Percentiles rank a stretch among this genome's conserved stretches.
Conservation (phyloP, 2,329 filamentous ascomycete genomes). For the Claviceps maximensis region DNA sequence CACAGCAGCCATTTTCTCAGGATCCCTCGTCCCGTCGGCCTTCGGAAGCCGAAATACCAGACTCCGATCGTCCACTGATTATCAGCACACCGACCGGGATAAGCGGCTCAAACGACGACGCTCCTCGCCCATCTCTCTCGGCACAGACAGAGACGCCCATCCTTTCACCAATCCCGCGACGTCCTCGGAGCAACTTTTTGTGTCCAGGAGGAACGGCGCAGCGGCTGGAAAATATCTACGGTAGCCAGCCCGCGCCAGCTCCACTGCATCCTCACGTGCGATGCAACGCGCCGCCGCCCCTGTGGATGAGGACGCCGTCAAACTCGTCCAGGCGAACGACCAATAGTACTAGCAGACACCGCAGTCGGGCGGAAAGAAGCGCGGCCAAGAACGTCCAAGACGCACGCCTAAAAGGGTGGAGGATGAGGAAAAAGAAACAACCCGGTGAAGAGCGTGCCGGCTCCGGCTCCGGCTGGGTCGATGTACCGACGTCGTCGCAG, state of each 20-base stretch:
- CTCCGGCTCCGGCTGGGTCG: constrained; percentile 40
- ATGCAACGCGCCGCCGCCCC: constrained; percentile 13
- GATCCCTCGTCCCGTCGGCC: not conserved
- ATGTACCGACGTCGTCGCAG: constrained; percentile 25
- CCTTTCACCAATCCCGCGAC: constrained; percentile 39
- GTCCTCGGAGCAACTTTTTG: constrained; percentile 26
- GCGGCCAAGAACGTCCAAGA: constrained; percentile 50
- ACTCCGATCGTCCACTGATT: constrained; percentile 41
- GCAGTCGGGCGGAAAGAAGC: constrained; percentile 44
- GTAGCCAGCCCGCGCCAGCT: constrained; percentile 14
- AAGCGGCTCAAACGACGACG: constrained; percentile 39
- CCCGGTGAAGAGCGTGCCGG: constrained; percentile 14
- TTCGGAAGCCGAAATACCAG: constrained; percentile 8
- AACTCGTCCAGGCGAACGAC: constrained; percentile 22
- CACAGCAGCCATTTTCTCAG: not conserved
- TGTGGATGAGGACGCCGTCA: constrained; percentile 24
- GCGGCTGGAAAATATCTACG: constrained; percentile 43
- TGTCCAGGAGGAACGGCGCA: constrained; percentile 33
- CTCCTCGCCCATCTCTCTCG: constrained; percentile 21
- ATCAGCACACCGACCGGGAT: constrained; percentile 47
- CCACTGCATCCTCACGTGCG: constrained; percentile 5
- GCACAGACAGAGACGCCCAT: constrained; percentile 30
- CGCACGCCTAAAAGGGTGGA: constrained; percentile 46
- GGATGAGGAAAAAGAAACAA: constrained; percentile 26
- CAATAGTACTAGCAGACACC: constrained; percentile 31